Conservation (phyloP, 164 flowering plant genomes). For the Berberis vulgaris region DNA sequence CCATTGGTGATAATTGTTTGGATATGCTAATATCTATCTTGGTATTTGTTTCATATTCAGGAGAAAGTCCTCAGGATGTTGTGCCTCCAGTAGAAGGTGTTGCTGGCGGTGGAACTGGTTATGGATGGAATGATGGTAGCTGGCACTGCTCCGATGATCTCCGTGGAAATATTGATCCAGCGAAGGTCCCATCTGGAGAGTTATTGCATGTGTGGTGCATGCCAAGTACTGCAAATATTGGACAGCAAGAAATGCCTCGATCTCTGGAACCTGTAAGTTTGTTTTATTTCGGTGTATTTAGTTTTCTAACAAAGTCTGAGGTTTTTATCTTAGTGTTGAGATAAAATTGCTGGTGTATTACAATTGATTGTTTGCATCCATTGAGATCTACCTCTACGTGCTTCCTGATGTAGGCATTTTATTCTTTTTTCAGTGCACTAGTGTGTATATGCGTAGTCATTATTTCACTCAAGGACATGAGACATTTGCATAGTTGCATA, state of each 20-base stretch:
- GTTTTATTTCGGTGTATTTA: neutral
- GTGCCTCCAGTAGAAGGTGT: slow-evolving; percentile 95
- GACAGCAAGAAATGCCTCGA: slow-evolving; percentile 79
- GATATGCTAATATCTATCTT: no score
- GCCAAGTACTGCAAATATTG: slow-evolving; percentile 89
- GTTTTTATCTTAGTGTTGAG: no score
- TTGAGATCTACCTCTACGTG: no score
- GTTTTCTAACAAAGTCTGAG: no score
- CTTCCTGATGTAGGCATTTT: no score
- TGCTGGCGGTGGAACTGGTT: slow-evolving; percentile 15
- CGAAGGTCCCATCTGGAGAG: slow-evolving; percentile 3
- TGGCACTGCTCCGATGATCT: slow-evolving; percentile 19
- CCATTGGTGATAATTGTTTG: no score
- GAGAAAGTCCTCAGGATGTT: slow-evolving; percentile 14
- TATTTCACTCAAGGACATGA: no score
- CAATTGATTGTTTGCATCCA: no score
- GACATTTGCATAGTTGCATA: no score
- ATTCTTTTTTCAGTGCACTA: no score
- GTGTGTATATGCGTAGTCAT: no score
- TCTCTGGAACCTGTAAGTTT: slow-evolving; percentile 62
- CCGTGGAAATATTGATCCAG: slow-evolving; percentile 57
- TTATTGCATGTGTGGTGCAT: slow-evolving; percentile 32
- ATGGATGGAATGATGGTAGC: neutral
- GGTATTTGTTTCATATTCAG: slow-evolving; percentile 6
- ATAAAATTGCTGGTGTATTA: no score